Evolutionary conservation across 768 basidiomycete genomes (phyloP).

Genomic region (Suillus weaverae): DNA sequence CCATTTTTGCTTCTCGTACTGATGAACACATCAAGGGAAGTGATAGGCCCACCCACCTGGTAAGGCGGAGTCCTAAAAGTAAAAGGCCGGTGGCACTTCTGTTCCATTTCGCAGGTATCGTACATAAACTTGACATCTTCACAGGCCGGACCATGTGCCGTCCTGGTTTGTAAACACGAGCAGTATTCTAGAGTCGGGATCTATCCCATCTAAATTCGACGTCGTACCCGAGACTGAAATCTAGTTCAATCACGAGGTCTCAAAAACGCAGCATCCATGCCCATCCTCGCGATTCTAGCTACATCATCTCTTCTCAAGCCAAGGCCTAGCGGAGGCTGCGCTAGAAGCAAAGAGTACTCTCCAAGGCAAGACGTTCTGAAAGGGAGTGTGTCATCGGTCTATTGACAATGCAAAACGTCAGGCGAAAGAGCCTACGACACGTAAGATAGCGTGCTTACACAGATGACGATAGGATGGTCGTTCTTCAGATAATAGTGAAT

Average conservation of each 20-base stretch:
- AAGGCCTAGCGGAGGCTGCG: slow-evolving; percentile 67
- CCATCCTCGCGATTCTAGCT: slow-evolving; percentile 54
- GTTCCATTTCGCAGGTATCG: not conserved
- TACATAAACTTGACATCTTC: not conserved
- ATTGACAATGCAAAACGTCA: slow-evolving; percentile 1
- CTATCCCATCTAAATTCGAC: not conserved
- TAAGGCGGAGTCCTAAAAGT: not conserved
- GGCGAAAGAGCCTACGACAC: not conserved
- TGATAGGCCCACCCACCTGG: not conserved
- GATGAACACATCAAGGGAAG: not conserved
- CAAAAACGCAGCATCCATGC: slow-evolving; percentile 41
- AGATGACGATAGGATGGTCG: slow-evolving; percentile 72
- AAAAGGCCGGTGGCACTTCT: not conserved
- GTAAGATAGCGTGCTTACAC: slow-evolving; percentile 44
- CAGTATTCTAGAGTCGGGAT: not conserved
- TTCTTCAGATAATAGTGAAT: slow-evolving; percentile 63
- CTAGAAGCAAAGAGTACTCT: slow-evolving; percentile 81
- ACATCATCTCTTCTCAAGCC: slow-evolving; percentile 65
- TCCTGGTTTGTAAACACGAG: not conserved
- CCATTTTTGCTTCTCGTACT: not conserved
- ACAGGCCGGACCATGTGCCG: not conserved
- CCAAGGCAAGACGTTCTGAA: slow-evolving; percentile 73
- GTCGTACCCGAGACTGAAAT: not conserved
- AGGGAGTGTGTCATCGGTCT: slow-evolving; percentile 84
- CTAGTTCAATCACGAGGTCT: not conserved